Percentiles rank a stretch among this genome's conserved stretches.
Evolutionary conservation across 192 early-diverging fungal genomes (phyloP).

Genomic region (Podila epicladia): DNA sequence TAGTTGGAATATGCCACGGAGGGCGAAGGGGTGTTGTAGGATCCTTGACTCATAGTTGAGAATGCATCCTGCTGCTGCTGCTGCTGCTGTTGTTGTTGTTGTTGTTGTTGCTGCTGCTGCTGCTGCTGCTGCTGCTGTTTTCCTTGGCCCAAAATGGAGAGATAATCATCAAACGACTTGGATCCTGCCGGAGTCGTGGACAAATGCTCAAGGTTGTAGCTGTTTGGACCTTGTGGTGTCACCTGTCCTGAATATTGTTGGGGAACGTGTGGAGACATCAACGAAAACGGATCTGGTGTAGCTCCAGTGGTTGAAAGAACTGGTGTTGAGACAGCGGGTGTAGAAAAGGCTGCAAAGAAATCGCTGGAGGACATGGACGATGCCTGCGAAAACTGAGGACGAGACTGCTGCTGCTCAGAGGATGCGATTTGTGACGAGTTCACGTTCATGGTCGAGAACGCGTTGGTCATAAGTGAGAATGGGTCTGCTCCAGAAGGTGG

Average conservation of each 20-base stretch:
- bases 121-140: slow-evolving; percentile 3
- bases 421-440: slow-evolving; percentile 1
- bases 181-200: slow-evolving; percentile 3
- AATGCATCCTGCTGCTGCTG: not conserved
- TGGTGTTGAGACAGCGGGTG: not conserved
- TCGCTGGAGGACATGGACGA: slow-evolving; percentile 5
- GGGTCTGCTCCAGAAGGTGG: slow-evolving; percentile 25
- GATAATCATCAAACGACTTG: slow-evolving; percentile 46
- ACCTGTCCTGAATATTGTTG: not conserved
- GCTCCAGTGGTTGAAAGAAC: not conserved
- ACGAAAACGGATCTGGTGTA: slow-evolving; percentile 23
- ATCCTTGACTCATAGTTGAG: not conserved
- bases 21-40: not conserved
- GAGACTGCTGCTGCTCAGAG: not conserved
- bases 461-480: slow-evolving; percentile 43
- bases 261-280: slow-evolving; percentile 1
- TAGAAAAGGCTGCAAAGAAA: slow-evolving; percentile 26
- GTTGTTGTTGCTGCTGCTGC: slow-evolving; percentile 5
- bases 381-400: not conserved
- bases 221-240: slow-evolving; percentile 11
- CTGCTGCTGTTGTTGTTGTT: slow-evolving; percentile 14
- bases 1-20: not conserved
- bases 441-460: slow-evolving; percentile 30
- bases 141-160: slow-evolving; percentile 15
- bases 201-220: not conserved